Base-by-base conservation (phyloP, 768 basidiomycete species). In the Phallus indusiatus region DNA sequence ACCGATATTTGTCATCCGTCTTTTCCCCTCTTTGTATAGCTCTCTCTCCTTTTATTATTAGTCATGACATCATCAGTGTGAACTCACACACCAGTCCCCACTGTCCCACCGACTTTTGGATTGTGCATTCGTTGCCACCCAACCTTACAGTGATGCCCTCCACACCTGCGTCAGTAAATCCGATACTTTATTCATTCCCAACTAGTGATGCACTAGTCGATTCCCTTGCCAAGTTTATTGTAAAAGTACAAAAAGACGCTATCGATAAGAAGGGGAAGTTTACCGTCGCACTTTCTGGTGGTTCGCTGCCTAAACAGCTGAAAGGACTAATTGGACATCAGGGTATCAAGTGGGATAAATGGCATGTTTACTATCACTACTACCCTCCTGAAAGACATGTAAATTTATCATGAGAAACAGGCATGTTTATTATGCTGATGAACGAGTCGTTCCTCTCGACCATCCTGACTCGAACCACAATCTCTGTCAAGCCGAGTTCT, bases 391-490 rank as follows among this genome's bases (percentile, higher is more conserved):
- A 28, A 28, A 28, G 33, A 47, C 59, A 54, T 56, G 50, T 34
- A 51, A 47, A 20, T 59, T 22, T 35, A 21, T 35, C 16, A 48
- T 8, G 37, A n/a, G n/a, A 11, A 28, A 33, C 69, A 98, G 95
- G 96, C 94, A 97, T 63, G 85, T 98, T 67, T 99, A 88, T 75
- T 99, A 96, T 68, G 92, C 86, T 33, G 96, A 99, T 72, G 96
- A 99, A 74, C 89, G 96, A 56, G 83, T 85, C 62, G 96, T 99
- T 21, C 92, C 93, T 8, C 84, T 96, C 68, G 86, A 96, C 75
- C 79, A 95, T 72, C 78, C 83, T 36, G 95, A 98, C 69, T 96
- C 94, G 28, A 99, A 98, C 72, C 92, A 96, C 76, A 67, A 71
- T 16, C 81, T 90, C 53, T 91, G 88, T 76, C 75, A 70, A 35